phyloP scores from a whole-genome alignment of 169 alveolate species.

The Eimeria brunetti region DNA sequence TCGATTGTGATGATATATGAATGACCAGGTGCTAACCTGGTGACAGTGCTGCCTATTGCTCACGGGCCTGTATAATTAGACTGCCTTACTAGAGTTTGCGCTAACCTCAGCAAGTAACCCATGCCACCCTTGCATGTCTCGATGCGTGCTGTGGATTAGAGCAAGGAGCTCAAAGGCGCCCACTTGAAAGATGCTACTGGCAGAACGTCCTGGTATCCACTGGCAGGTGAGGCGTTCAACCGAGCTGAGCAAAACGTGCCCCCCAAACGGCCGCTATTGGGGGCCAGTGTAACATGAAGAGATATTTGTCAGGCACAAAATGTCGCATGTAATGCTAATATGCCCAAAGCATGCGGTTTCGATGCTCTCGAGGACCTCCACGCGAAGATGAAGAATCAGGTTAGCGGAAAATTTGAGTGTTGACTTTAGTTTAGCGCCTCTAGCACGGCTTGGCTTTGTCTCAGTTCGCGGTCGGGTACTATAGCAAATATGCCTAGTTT shows the following conservation, averaged over 20 bases:
- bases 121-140: neutral
- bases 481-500: neutral
- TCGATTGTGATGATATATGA: neutral
- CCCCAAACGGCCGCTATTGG: neutral
- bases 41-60: neutral
- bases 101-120: neutral
- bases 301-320: neutral
- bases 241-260: neutral
- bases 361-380: neutral
- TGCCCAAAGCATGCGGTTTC: neutral
- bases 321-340: neutral
- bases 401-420: neutral
- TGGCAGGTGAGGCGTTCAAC: neutral
- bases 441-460: neutral
- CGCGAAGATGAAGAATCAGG: neutral
- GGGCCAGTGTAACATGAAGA: neutral
- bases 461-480: neutral
- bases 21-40: neutral
- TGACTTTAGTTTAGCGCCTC: neutral
- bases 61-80: neutral
- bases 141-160: neutral
- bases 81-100: neutral
- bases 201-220: neutral
- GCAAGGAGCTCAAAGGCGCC: neutral
- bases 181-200: neutral